Percentiles rank a stretch among this genome's conserved stretches.
phyloP scores from a whole-genome alignment of 2,329 filamentous ascomycete species.

The Rhytidhysteron rufulum region DNA sequence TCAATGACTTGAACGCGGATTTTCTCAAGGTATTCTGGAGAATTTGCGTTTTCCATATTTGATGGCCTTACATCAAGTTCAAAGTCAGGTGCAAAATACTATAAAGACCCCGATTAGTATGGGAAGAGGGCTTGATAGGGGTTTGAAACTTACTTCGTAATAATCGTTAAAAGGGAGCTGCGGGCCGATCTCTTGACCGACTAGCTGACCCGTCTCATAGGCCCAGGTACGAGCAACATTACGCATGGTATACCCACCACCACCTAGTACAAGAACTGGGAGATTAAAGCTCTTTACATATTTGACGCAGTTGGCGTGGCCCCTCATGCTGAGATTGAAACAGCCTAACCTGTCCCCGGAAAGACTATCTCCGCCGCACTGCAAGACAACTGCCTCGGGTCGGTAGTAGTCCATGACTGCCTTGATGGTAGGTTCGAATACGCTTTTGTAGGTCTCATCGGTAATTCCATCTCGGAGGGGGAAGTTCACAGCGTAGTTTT shows the following conservation, averaged over 20 bases:
- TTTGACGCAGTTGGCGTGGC: slow-evolving; percentile 66
- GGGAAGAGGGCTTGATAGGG: too few species aligned
- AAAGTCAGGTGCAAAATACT: slow-evolving; percentile 68
- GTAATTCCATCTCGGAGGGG: slow-evolving; percentile 67
- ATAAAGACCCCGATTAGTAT: too few species aligned
- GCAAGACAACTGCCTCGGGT: slow-evolving; percentile 64
- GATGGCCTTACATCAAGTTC: slow-evolving; percentile 66
- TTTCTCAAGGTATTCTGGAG: slow-evolving; percentile 64
- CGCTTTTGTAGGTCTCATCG: slow-evolving; percentile 63
- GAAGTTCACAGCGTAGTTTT: slow-evolving; percentile 67
- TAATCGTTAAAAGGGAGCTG: slow-evolving; percentile 96
- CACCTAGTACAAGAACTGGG: slow-evolving; percentile 62
- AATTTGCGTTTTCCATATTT: slow-evolving; percentile 71
- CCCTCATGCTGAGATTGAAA: slow-evolving; percentile 68
- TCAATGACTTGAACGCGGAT: slow-evolving; percentile 64
- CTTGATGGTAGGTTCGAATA: slow-evolving; percentile 65
- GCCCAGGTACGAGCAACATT: slow-evolving; percentile 62
- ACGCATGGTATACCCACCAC: slow-evolving; percentile 68
- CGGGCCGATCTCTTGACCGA: slow-evolving; percentile 74
- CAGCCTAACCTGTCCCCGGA: slow-evolving; percentile 65
- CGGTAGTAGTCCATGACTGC: slow-evolving; percentile 67
- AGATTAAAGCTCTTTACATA: slow-evolving; percentile 66
- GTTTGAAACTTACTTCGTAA: slow-evolving; percentile 58
- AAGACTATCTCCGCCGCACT: slow-evolving; percentile 65
- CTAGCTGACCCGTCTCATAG: slow-evolving; percentile 71